Evolutionary conservation across 306 rosid species (phyloP).

Genomic region (Vigna radiata): DNA sequence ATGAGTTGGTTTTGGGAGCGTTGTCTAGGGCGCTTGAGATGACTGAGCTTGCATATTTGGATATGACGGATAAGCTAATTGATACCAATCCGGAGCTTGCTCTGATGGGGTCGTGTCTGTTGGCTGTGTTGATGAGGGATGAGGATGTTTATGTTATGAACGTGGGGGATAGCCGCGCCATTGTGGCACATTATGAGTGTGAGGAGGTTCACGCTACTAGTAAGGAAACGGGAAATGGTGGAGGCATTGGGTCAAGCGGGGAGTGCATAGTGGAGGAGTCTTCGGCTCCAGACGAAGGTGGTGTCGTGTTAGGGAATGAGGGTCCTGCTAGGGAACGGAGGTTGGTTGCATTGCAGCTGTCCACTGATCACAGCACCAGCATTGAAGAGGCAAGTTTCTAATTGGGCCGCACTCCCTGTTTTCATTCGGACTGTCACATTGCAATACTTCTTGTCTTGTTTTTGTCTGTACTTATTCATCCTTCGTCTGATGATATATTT

Average conservation of each 20-base stretch:
- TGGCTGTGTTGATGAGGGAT: constrained; percentile 89
- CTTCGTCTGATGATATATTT: constrained; percentile 3
- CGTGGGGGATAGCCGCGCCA: constrained; percentile 89
- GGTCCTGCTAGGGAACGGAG: constrained; percentile 54
- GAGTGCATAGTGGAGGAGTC: constrained; percentile 74
- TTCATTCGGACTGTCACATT: background rate
- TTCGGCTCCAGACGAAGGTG: constrained; percentile 50
- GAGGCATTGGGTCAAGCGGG: constrained; percentile 49
- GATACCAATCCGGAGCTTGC: constrained; percentile 90
- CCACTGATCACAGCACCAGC: constrained; percentile 91
- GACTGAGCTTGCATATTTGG: constrained; percentile 81
- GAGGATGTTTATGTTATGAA: constrained; percentile 95
- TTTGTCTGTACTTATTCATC: background rate
- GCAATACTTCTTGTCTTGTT: constrained; percentile 19
- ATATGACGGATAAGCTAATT: constrained; percentile 85
- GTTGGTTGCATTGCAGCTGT: constrained; percentile 81
- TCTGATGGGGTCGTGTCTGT: constrained; percentile 85
- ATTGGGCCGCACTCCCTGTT: constrained; percentile 27
- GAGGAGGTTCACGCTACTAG: constrained; percentile 59
- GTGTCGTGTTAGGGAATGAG: constrained; percentile 42
- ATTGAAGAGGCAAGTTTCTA: constrained; percentile 74
- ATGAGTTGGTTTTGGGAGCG: constrained; percentile 74
- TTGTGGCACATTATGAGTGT: constrained; percentile 73
- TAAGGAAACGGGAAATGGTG: constrained; percentile 37
- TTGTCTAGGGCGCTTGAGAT: constrained; percentile 77